Conservation (phyloP, 2,329 filamentous ascomycete species). For the Alternaria infectoria region DNA sequence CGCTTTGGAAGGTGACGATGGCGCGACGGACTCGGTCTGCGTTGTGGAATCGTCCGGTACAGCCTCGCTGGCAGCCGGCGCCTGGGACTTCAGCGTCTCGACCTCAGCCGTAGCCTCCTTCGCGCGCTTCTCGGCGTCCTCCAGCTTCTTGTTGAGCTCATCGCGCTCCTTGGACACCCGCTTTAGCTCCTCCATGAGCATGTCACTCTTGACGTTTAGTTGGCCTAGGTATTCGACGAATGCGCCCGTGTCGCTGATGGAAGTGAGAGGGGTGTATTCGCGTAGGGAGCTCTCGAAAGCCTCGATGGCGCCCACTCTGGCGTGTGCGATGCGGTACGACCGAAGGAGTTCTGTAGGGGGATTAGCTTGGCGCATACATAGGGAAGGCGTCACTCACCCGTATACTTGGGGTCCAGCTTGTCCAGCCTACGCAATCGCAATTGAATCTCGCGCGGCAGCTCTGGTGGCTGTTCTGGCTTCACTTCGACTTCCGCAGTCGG, state of each 20-base stretch:
- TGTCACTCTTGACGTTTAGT: conserved; percentile 82
- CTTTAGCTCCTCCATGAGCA: conserved; percentile 94
- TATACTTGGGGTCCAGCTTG: conserved; percentile 85
- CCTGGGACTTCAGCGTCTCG: conserved; percentile 56
- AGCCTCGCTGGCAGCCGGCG: conserved; percentile 17
- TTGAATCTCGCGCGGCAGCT: conserved; percentile 76
- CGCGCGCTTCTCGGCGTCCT: conserved; percentile 70
- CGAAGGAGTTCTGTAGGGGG: conserved; percentile 75
- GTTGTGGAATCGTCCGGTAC: conserved; percentile 36
- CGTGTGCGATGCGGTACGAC: conserved; percentile 90
- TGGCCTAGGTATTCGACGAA: conserved; percentile 91
- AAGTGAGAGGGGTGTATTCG: conserved; percentile 89
- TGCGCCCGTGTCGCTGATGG: conserved; percentile 82
- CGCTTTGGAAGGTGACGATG: conserved; percentile 34
- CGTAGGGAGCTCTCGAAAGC: conserved; percentile 90
- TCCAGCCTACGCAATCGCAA: conserved; percentile 84
- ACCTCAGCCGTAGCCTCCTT: conserved; percentile 70
- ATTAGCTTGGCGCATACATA: conserved; percentile 20
- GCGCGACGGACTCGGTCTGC: conserved; percentile 32
- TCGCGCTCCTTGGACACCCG: conserved; percentile 83
- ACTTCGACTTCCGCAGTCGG: conserved; percentile 37
- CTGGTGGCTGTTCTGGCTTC: conserved; percentile 49
- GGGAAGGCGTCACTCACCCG: conserved; percentile 60
- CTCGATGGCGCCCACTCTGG: conserved; percentile 84
- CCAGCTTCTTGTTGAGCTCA: conserved; percentile 75